Conservation (phyloP, 2,329 filamentous ascomycete species). For the Aspergillus neoniger region DNA sequence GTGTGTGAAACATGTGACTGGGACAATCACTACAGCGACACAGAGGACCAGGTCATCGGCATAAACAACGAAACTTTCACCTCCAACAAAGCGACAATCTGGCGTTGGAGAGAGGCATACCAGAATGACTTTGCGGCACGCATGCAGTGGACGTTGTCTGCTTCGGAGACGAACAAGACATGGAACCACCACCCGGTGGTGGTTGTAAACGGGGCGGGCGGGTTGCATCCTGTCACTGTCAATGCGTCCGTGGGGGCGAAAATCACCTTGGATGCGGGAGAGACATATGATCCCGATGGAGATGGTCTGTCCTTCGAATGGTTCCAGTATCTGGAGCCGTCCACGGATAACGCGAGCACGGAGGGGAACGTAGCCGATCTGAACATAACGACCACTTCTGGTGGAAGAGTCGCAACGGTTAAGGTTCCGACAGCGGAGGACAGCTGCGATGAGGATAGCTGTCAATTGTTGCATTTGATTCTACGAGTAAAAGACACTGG, state of each 20-base stretch:
- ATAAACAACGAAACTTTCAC: constrained; percentile 32
- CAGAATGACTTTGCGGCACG: constrained; percentile 54
- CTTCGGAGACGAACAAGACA: constrained; percentile 15
- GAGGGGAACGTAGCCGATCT: neutral
- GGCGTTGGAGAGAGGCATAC: constrained; percentile 56
- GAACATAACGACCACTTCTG: neutral
- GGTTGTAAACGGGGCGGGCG: constrained; percentile 19
- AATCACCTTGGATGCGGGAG: neutral
- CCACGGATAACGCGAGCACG: neutral
- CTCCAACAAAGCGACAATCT: constrained; percentile 53
- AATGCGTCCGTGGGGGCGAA: neutral
- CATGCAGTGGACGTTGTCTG: constrained; percentile 49
- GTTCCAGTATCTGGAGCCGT: constrained; percentile 10
- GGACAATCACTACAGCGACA: constrained; percentile 34
- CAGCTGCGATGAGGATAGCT: neutral
- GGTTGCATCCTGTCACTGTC: neutral
- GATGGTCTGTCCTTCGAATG: constrained; percentile 2
- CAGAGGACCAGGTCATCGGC: constrained; percentile 38
- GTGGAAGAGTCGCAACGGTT: neutral
- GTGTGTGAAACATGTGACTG: constrained; percentile 18
- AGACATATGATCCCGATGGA: constrained; percentile 8
- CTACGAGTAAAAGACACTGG: constrained; percentile 3
- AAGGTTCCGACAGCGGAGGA: neutral
- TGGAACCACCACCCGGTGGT: constrained; percentile 27
- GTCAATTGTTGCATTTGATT: constrained; percentile 2